phyloP scores from a whole-genome alignment of 108 stramenopile species.

The Poteriospumella lacustris region DNA sequence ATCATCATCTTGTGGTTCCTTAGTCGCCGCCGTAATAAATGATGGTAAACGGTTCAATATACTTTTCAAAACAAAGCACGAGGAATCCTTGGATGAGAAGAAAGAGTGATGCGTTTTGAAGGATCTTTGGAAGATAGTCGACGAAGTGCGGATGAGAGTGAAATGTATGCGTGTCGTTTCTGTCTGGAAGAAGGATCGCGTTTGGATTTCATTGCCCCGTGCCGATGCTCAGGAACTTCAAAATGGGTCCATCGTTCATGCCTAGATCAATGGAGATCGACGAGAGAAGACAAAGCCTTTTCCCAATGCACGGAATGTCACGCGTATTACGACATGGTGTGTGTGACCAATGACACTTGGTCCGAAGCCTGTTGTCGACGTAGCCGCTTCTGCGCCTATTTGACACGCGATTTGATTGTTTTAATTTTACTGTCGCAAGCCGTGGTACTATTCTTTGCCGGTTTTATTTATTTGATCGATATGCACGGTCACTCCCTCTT shows the following conservation, averaged over 20 bases:
- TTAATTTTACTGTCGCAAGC: neutral
- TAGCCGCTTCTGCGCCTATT: neutral
- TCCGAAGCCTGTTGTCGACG: neutral
- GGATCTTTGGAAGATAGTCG: too few species aligned
- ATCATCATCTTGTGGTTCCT: too few species aligned
- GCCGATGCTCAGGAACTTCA: neutral
- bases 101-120: too few species aligned
- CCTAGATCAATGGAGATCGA: constrained; percentile 13
- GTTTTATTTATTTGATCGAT: constrained; percentile 2
- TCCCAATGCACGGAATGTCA: constrained; percentile 19
- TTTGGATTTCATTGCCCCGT: constrained; percentile 14
- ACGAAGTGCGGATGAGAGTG: neutral
- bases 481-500: neutral
- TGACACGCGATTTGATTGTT: neutral
- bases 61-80: too few species aligned
- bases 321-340: neutral
- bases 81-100: too few species aligned
- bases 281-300: constrained; percentile 18
- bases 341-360: neutral
- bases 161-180: constrained; percentile 18
- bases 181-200: neutral
- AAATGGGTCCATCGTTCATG: constrained; percentile 21
- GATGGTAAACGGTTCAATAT: too few species aligned
- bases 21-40: too few species aligned
- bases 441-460: constrained; percentile 2